phyloP scores from a whole-genome alignment of 2,329 filamentous ascomycete species.

The Myriosclerotinia duriaeana region DNA sequence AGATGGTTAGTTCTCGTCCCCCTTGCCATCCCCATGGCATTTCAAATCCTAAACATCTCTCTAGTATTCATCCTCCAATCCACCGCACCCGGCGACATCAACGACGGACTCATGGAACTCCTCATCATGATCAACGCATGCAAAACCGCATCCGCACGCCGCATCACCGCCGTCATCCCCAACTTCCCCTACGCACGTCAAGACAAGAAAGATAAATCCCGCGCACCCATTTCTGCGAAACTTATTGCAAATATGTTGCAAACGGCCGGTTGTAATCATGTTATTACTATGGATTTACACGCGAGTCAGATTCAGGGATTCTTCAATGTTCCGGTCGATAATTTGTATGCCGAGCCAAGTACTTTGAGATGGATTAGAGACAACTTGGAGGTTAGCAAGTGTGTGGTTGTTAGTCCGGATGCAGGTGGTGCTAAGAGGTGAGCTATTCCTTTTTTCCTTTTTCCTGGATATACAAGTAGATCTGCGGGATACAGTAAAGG shows the following conservation, averaged over 20 bases:
- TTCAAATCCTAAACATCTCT: not conserved
- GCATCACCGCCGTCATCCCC: slow-evolving; percentile 92
- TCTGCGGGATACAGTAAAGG: not conserved
- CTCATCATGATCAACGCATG: slow-evolving; percentile 98
- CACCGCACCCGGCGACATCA: slow-evolving; percentile 92
- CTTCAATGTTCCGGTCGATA: slow-evolving; percentile 76
- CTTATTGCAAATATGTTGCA: slow-evolving; percentile 97
- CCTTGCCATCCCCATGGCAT: not conserved
- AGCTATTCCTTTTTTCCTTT: slow-evolving; percentile 30
- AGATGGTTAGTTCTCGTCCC: slow-evolving; percentile 58
- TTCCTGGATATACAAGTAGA: not conserved
- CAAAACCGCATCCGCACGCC: slow-evolving; percentile 78
- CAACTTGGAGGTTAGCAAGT: slow-evolving; percentile 77
- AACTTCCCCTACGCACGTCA: slow-evolving; percentile 97
- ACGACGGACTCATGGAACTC: slow-evolving; percentile 96
- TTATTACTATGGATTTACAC: slow-evolving; percentile 96
- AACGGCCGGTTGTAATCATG: slow-evolving; percentile 86
- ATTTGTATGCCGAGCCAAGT: slow-evolving; percentile 91
- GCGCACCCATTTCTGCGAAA: slow-evolving; percentile 94
- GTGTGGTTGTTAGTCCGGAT: slow-evolving; percentile 92
- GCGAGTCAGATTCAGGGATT: slow-evolving; percentile 94
- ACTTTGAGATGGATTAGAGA: slow-evolving; percentile 89
- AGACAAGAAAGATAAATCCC: slow-evolving; percentile 95
- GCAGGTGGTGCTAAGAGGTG: slow-evolving; percentile 89
- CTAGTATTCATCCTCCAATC: slow-evolving; percentile 93